A percentile compares a stretch with the other conserved stretches of the same genome.
Conservation (phyloP, 139 green algal genomes). For the Tetratostichococcus sp. region DNA sequence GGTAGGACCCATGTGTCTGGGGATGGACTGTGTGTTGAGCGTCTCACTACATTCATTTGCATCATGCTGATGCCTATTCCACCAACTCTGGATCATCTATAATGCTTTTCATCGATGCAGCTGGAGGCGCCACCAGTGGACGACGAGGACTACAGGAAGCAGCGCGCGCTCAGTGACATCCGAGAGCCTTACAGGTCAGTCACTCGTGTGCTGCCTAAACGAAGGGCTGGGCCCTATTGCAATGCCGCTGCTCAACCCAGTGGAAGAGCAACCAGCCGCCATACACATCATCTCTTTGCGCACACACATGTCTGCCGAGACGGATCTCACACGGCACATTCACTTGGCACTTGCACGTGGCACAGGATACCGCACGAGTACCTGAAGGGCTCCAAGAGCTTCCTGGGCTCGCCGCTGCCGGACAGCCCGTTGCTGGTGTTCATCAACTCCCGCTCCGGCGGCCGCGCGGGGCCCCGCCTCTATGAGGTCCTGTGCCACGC, state of each 20-base stretch:
- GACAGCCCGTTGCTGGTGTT: slow-evolving; percentile 77
- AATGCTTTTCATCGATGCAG: not conserved
- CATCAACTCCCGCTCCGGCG: slow-evolving; percentile 76
- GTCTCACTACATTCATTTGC: too few relatives aligned
- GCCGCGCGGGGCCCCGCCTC: slow-evolving; percentile 58
- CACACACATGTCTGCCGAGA: too few relatives aligned
- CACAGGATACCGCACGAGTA: slow-evolving; percentile 40
- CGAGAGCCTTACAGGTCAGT: slow-evolving; percentile 58
- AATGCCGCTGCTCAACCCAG: too few relatives aligned
- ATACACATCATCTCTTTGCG: too few relatives aligned
- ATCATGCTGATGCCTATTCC: too few relatives aligned
- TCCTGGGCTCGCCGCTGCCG: slow-evolving; percentile 15
- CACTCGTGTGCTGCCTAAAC: not conserved
- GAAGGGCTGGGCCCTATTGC: too few relatives aligned
- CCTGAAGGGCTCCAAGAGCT: slow-evolving; percentile 33
- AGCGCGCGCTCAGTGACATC: slow-evolving; percentile 48
- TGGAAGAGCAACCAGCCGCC: too few relatives aligned
- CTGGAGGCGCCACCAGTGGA: slow-evolving; percentile 22
- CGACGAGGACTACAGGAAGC: slow-evolving; percentile 41
- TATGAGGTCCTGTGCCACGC: slow-evolving; percentile 47
- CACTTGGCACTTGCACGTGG: too few relatives aligned
- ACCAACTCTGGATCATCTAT: too few relatives aligned
- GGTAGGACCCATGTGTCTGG: too few relatives aligned
- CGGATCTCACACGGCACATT: too few relatives aligned
- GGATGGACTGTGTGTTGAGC: too few relatives aligned